Base-by-base conservation (phyloP, 257 asterid genomes). In the Fraxinus americana region DNA sequence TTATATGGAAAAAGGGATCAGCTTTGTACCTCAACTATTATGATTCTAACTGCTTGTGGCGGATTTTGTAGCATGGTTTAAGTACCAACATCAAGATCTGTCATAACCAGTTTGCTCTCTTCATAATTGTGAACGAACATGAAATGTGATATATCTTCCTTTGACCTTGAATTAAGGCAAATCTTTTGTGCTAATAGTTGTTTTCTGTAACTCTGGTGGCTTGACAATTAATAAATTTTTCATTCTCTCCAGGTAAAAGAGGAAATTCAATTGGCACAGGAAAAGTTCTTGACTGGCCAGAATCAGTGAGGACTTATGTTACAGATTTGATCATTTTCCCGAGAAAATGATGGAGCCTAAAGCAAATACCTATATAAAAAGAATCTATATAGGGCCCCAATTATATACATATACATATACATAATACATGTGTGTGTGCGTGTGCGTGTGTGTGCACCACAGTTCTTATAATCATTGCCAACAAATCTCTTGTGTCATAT, bases 181-280 rank as follows among this genome's bases (percentile, higher is more conserved):
- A 38, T 38, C 43, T 7, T 4, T 38, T 38, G 43, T 38, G 12
- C 43, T 38, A 8, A 38, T 38, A 38, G 12, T 38, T 38, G 43
- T 2, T 7, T 38, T 38, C 43, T 38, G 43, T 38, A 38, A 38
- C 12, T 38, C 43, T 38, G 43, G 43, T 38, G 43, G 43, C 12
- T 38, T 38, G 43, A 38, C 43, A 38, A 38, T 38, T 38, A 38
- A 7, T 38, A 38, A 38, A 38, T 1, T 57, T 57, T 6, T 19
- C 67, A 57, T 57, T 57, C 59, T 87, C 77, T 78, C 29, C 77
- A 91, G 96, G 88, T 87, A 5, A 81, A 83, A 74, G 86, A 83
- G 72, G 87, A 81, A 82, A 75, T 87, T 70, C 86, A 85, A 57
- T 71, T 74, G 45, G 71, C 79, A 27, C 43, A 43, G 65, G 82